These are phyloP conservation scores for Oidium heveae DNA, from an alignment of 2,329 filamentous ascomycete genomes.

Conservation along the genomic window DNA sequence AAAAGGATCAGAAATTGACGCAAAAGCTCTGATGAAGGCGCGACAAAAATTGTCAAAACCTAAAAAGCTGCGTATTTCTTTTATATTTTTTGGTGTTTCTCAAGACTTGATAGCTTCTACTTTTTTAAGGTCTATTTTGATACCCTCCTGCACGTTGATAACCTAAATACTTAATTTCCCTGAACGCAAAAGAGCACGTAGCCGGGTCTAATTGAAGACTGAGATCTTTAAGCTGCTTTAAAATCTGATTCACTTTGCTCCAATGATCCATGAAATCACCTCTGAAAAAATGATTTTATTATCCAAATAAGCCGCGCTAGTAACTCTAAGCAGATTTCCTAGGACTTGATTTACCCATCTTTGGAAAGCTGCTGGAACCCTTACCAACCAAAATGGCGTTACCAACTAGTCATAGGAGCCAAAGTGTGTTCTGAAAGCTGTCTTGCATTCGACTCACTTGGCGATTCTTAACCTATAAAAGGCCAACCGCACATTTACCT, in stretches of 20 bases:
- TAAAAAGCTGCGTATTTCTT: too few relatives aligned
- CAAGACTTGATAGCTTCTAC: too few relatives aligned
- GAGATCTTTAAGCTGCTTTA: neutral
- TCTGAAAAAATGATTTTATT: neutral
- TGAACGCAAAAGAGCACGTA: neutral
- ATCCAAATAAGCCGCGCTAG: neutral
- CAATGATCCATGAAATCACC: neutral
- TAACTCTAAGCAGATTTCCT: neutral
- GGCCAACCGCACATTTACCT: neutral
- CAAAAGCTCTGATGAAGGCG: too few relatives aligned
- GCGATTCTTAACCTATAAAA: conserved; percentile 1
- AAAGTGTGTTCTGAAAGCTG: neutral
- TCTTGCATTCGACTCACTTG: neutral
- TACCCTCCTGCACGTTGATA: too few relatives aligned
- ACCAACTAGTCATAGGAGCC: too few relatives aligned
- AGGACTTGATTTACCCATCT: too few relatives aligned
- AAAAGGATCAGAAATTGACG: too few relatives aligned
- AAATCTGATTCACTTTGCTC: neutral
- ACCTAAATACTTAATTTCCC: neutral
- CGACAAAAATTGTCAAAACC: too few relatives aligned
- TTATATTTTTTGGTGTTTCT: too few relatives aligned
- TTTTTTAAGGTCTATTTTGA: too few relatives aligned
- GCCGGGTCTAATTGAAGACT: neutral
- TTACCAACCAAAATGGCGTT: neutral
- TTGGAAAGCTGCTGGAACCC: neutral